Conservation (phyloP, 2,329 filamentous ascomycete species). For the Calonectria hawksworthii region DNA sequence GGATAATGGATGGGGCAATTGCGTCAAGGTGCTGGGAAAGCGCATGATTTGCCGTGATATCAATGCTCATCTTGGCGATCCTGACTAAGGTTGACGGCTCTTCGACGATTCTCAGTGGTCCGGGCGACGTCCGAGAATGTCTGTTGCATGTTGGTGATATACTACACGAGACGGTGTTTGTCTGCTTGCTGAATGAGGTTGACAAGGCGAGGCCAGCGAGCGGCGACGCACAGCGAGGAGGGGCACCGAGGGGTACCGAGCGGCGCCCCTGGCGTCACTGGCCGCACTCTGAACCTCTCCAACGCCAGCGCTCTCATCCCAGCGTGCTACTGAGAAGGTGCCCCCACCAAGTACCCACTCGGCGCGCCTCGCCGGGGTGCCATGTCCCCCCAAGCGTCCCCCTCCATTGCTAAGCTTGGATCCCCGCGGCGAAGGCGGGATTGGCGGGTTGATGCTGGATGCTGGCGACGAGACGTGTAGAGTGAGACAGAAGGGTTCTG, state of each 20-base stretch:
- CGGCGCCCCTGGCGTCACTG: slow-evolving; percentile 37
- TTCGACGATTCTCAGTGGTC: background rate
- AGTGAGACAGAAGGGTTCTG: background rate
- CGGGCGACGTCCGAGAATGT: background rate
- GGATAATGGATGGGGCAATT: slow-evolving; percentile 16
- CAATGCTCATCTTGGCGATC: slow-evolving; percentile 28
- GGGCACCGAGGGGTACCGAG: slow-evolving; percentile 36
- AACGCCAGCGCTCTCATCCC: background rate
- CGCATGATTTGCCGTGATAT: slow-evolving; percentile 18
- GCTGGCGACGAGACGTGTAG: background rate
- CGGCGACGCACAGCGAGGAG: slow-evolving; percentile 27
- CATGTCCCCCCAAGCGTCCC: slow-evolving; percentile 32
- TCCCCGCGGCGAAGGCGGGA: slow-evolving; percentile 38
- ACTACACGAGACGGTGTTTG: background rate
- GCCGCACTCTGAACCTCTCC: slow-evolving; percentile 8
- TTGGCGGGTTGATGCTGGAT: slow-evolving; percentile 17
- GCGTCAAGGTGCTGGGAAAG: slow-evolving; percentile 22
- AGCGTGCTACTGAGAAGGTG: slow-evolving; percentile 12
- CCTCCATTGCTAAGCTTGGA: slow-evolving; percentile 16
- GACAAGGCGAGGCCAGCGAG: slow-evolving; percentile 9
- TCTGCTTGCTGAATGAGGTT: slow-evolving; percentile 13
- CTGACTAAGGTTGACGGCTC: slow-evolving; percentile 9
- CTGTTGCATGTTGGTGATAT: background rate
- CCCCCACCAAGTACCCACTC: slow-evolving; percentile 44
- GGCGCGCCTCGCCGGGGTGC: slow-evolving; percentile 40